Base-by-base conservation (phyloP, 2,329 filamentous ascomycete genomes). In the Botrytis deweyae region DNA sequence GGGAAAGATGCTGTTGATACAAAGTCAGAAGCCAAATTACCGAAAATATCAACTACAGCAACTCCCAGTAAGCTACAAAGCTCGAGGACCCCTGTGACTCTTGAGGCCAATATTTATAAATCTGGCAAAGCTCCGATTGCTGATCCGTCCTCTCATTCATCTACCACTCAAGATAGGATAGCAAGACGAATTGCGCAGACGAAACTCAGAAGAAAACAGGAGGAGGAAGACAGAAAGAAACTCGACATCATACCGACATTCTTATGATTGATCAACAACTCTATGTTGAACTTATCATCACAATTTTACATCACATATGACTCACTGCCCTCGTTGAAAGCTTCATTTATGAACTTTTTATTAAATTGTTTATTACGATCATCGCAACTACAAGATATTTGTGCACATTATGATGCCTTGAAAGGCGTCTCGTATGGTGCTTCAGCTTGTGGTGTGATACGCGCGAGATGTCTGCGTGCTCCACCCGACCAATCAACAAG, bases 371-470 rank as follows among this genome's bases (percentile, higher is more conserved):
- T 16, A 68, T 25, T 42, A 29, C 9, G 22, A 14, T 22, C 14
- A 38, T n/a, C n/a, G 18, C 36, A 33, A 12, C n/a, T 58, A 33
- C 10, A 68, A 22, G 12, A 25, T 6, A 3, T 10, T 4, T 52
- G 1, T 58, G 16, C 12, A 22, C 18, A 42, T 58, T 9, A 42
- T 68, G 22, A 74, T n/a, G 65, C 61, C 58, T 77, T 75, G 74
- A 86, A 89, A 0, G 89, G 88, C 1, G 90, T 96, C 86, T 96
- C 91, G 77, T 85, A 93, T 0, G 93, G 93, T 75, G 85, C 83
- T 85, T 97, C 93, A 1, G 93, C 93, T 83, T 95, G 92, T 0
- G 93, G 93, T 7, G 93, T 95, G 79, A 97, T 91, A 62, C 94
- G 88, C 8, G 93, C 93, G 75, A 97, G 83, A 83, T 97, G 93